A percentile compares a stretch with the other conserved stretches of the same genome.
Evolutionary conservation across 139 green algal genomes (phyloP).

Genomic region (Tetraselmis striata): DNA sequence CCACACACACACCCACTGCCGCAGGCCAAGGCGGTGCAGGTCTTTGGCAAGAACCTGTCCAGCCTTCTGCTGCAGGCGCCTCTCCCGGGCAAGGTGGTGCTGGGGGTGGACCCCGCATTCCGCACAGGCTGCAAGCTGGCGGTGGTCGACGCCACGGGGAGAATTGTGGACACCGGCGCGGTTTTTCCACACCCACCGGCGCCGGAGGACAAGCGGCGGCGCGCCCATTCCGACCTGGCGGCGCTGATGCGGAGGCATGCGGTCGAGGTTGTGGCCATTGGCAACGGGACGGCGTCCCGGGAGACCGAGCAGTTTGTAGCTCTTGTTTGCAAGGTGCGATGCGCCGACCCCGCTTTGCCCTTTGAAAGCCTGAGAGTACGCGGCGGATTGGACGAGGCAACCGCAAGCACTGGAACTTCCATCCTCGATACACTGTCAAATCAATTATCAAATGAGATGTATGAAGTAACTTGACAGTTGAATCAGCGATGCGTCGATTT

Average conservation of each 20-base stretch:
- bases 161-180: constrained; percentile 7
- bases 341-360: no score
- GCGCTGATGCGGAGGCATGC: constrained; percentile 1
- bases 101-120: constrained; percentile 33
- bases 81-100: not conserved
- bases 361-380: no score
- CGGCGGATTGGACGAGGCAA: no score
- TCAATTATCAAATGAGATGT: no score
- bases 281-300: constrained; percentile 24
- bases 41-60: constrained; percentile 12
- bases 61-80: constrained; percentile 17
- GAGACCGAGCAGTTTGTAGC: constrained; percentile 23
- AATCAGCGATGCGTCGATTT: no score
- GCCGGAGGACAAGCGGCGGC: not conserved
- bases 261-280: constrained; percentile 19
- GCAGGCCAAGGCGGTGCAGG: constrained; percentile 1
- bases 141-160: constrained; percentile 10
- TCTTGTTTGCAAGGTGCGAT: not conserved
- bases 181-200: constrained; percentile 6
- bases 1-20: no score
- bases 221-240: not conserved
- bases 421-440: no score
- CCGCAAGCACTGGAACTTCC: no score
- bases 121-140: constrained; percentile 34
- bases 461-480: no score